These are phyloP conservation scores for Clitopilus hobsonii DNA, from an alignment of 768 basidiomycete species.

Conservation along the genomic window DNA sequence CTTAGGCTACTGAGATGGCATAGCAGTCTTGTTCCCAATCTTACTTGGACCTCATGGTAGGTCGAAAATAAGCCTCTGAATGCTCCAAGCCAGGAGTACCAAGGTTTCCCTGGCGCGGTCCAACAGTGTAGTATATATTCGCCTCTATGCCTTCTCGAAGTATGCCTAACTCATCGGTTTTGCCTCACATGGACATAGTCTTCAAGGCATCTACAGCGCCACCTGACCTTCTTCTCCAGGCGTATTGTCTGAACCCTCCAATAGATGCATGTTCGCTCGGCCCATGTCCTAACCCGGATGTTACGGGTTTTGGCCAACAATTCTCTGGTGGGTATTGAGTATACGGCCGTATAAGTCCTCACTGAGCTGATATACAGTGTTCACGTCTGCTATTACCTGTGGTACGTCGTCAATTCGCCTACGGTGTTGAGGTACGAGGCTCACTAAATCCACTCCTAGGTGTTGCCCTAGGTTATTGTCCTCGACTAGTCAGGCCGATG, in stretches of 20 bases:
- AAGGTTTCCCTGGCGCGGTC: no score
- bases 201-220: background rate
- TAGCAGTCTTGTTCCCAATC: no score
- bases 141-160: no score
- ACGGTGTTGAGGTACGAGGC: background rate
- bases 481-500: conserved; percentile 6
- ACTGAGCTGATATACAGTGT: background rate
- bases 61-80: no score
- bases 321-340: conserved; percentile 9
- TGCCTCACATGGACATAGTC: background rate
- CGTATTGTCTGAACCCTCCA: conserved; percentile 13
- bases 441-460: background rate
- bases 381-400: conserved; percentile 5
- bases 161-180: background rate
- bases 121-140: background rate
- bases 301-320: conserved; percentile 16
- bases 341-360: background rate
- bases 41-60: no score
- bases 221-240: conserved; percentile 4
- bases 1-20: no score
- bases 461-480: conserved; percentile 8
- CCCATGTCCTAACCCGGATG: conserved; percentile 16
- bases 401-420: background rate
- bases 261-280: conserved; percentile 9
- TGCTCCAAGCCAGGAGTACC: no score